Conservation (phyloP, 805 yeast genomes). For the Ogataea corticis region DNA sequence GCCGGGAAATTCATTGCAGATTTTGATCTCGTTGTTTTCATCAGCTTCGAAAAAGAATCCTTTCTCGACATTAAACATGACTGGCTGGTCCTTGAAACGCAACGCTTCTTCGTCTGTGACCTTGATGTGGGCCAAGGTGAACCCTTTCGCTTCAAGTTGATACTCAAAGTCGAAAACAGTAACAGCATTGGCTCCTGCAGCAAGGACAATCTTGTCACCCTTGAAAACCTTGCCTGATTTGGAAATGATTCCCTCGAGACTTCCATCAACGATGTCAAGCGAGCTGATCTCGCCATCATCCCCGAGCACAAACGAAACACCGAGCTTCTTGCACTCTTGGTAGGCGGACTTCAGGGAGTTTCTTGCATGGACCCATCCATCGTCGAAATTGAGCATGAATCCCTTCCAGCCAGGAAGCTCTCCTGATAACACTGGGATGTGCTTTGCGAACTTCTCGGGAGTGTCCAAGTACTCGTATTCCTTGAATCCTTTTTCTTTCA, state of each 20-base stretch:
- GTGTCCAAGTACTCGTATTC: constrained; percentile 21
- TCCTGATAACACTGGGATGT: constrained; percentile 14
- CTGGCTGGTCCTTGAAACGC: constrained; percentile 38
- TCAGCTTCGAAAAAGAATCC: constrained; percentile 53
- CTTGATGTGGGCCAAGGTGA: constrained; percentile 39
- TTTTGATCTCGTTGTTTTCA: constrained; percentile 36
- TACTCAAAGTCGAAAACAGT: constrained; percentile 31
- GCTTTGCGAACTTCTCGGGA: constrained; percentile 20
- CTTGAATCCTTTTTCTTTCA: constrained; percentile 18
- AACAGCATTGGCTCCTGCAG: constrained; percentile 41
- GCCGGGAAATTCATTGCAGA: constrained; percentile 33
- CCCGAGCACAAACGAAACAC: constrained; percentile 22
- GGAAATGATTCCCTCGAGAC: constrained; percentile 12
- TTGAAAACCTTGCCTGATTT: constrained; percentile 29
- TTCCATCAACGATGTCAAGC: constrained; percentile 7
- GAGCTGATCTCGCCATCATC: constrained; percentile 11
- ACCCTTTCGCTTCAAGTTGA: constrained; percentile 39
- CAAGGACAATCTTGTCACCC: constrained; percentile 35
- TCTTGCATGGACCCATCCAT: constrained; percentile 34
- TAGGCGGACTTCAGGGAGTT: constrained; percentile 28
- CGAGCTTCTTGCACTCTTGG: constrained; percentile 16
- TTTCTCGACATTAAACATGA: constrained; percentile 41
- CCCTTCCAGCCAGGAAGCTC: constrained; percentile 13
- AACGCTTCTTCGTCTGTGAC: constrained; percentile 37
- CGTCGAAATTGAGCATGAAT: constrained; percentile 26